phyloP scores from a whole-genome alignment of 768 basidiomycete species.

The Hericium erinaceus region DNA sequence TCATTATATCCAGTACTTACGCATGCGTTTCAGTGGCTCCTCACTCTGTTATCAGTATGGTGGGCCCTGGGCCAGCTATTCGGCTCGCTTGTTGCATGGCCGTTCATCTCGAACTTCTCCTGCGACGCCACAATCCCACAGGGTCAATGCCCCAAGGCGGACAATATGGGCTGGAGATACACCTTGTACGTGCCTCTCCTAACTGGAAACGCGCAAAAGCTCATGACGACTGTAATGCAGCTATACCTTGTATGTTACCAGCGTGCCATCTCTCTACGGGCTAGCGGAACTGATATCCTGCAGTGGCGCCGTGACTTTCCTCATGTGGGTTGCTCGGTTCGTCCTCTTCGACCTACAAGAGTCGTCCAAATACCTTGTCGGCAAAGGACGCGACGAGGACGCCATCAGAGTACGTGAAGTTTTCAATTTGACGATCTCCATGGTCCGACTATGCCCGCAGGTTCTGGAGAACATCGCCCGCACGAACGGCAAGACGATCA shows the following conservation, averaged over 20 bases:
- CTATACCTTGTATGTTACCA: not conserved
- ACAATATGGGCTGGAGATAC: constrained; percentile 50
- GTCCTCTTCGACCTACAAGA: constrained; percentile 51
- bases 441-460: constrained; percentile 17
- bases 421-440: not conserved
- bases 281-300: not conserved
- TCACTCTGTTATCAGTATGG: constrained; percentile 45
- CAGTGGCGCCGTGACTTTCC: constrained; percentile 39
- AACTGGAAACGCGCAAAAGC: not conserved
- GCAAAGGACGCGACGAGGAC: constrained; percentile 46
- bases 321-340: constrained; percentile 47
- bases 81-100: constrained; percentile 45
- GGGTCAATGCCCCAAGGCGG: not conserved
- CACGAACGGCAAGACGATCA: constrained; percentile 35
- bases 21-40: constrained; percentile 33
- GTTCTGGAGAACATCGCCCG: constrained; percentile 40
- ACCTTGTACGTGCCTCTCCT: constrained; percentile 30
- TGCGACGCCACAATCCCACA: not conserved
- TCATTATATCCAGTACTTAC: not conserved
- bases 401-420: constrained; percentile 25
- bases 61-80: constrained; percentile 44
- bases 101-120: constrained; percentile 46
- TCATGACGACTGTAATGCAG: not conserved
- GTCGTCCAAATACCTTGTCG: constrained; percentile 52
- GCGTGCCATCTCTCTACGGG: not conserved